These are phyloP conservation scores for Clitoria ternatea DNA, from an alignment of 306 rosid genomes.

Conservation along the genomic window DNA sequence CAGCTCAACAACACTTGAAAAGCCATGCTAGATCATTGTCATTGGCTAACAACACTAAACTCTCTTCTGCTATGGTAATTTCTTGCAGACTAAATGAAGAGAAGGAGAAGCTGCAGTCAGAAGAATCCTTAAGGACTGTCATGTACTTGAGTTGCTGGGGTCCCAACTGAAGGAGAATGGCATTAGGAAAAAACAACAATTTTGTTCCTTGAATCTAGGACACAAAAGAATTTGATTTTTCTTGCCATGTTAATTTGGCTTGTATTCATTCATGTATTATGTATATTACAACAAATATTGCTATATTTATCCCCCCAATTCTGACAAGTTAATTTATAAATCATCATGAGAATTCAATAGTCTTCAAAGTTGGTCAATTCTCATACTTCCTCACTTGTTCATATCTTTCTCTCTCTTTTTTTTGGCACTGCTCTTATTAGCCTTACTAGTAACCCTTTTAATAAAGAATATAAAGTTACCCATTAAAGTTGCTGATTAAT, in stretches of 20 bases:
- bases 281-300: too few relatives aligned
- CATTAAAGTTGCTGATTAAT: background rate
- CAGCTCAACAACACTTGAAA: conserved; percentile 34
- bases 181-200: background rate
- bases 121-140: conserved; percentile 56
- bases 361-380: background rate
- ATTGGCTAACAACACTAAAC: conserved; percentile 38
- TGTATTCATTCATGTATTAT: background rate
- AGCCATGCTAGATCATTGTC: conserved; percentile 27
- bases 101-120: conserved; percentile 37
- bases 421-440: too few relatives aligned
- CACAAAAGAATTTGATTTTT: background rate
- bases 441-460: background rate
- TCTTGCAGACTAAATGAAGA: conserved; percentile 27
- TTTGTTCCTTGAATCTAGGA: background rate
- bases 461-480: background rate
- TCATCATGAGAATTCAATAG: too few relatives aligned
- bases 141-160: conserved; percentile 55
- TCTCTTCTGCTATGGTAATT: conserved; percentile 33
- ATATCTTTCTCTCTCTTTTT: background rate
- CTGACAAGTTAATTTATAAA: background rate
- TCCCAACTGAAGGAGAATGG: conserved; percentile 21
- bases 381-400: background rate
- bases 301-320: background rate
- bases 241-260: background rate